These are phyloP conservation scores for Podospora pseudopauciseta DNA, from an alignment of 495 filamentous ascomycete species.

Conservation along the genomic window DNA sequence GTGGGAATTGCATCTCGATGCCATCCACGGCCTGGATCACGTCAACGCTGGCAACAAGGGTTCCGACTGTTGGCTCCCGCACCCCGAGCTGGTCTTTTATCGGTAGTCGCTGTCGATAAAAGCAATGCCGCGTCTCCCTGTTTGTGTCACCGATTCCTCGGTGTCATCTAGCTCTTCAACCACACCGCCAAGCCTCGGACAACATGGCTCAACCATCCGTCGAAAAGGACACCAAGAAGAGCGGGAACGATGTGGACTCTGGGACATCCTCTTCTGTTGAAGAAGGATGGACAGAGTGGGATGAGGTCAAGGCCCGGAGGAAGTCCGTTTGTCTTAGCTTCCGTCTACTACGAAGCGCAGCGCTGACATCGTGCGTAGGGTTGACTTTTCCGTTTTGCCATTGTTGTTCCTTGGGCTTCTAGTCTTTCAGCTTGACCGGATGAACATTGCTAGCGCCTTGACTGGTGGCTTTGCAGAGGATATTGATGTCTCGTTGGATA, in stretches of 20 bases:
- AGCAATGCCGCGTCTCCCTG: background rate
- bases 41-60: slow-evolving; percentile 6
- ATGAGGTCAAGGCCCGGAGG: slow-evolving; percentile 9
- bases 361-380: slow-evolving; percentile 5
- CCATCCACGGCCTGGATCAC: background rate
- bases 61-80: background rate
- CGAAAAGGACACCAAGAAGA: slow-evolving; percentile 1
- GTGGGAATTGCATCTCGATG: background rate
- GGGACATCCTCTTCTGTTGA: background rate
- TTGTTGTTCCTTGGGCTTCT: slow-evolving; percentile 23
- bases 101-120: slow-evolving; percentile 1
- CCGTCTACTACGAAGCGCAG: background rate
- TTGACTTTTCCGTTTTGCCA: slow-evolving; percentile 21
- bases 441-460: slow-evolving; percentile 48
- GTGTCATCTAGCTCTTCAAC: background rate
- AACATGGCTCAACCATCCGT: background rate
- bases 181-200: background rate
- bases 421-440: slow-evolving; percentile 43
- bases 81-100: background rate
- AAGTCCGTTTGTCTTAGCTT: slow-evolving; percentile 8
- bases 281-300: slow-evolving; percentile 8
- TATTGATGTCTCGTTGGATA: slow-evolving; percentile 45
- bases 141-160: background rate
- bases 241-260: background rate
- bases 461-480: slow-evolving; percentile 48